phyloP scores from a whole-genome alignment of 768 basidiomycete genomes.

The Tricholoma saponaceum region DNA sequence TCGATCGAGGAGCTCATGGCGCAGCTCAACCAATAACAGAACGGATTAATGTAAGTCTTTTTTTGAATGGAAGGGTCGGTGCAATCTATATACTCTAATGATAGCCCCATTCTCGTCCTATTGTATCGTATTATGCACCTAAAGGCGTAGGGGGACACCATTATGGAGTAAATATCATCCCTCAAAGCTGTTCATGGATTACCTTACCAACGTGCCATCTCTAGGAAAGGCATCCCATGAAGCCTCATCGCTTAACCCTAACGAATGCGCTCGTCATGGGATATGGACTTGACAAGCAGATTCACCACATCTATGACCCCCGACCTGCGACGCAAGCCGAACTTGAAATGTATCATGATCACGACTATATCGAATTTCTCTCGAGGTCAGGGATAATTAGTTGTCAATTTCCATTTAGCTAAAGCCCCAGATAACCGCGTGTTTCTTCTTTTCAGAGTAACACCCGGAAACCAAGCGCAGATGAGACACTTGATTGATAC shows the following conservation, averaged over 20 bases:
- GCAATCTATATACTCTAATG: neutral
- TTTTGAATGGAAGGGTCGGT: neutral
- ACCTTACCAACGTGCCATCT: neutral
- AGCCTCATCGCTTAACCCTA: constrained; percentile 91
- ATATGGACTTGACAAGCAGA: constrained; percentile 93
- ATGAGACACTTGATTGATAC: constrained; percentile 77
- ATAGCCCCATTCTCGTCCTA: constrained; percentile 77
- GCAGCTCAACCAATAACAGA: constrained; percentile 79
- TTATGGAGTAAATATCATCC: constrained; percentile 73
- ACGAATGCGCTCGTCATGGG: constrained; percentile 96
- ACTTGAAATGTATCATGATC: constrained; percentile 87
- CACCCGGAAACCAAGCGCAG: constrained; percentile 63
- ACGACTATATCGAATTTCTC: constrained; percentile 95
- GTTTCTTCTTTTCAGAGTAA: constrained; percentile 52
- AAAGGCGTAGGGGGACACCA: constrained; percentile 93
- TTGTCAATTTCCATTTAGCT: neutral
- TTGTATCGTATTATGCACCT: constrained; percentile 96
- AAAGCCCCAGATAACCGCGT: neutral
- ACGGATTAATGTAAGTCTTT: constrained; percentile 59
- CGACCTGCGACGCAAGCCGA: constrained; percentile 86
- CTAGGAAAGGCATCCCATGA: constrained; percentile 98
- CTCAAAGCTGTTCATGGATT: neutral
- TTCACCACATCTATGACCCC: constrained; percentile 89
- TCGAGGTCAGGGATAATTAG: constrained; percentile 53
- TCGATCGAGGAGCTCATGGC: constrained; percentile 67